Conservation (phyloP, 1,284 basidiomycete genomes). For the Cutaneotrichosporon cutaneum region DNA sequence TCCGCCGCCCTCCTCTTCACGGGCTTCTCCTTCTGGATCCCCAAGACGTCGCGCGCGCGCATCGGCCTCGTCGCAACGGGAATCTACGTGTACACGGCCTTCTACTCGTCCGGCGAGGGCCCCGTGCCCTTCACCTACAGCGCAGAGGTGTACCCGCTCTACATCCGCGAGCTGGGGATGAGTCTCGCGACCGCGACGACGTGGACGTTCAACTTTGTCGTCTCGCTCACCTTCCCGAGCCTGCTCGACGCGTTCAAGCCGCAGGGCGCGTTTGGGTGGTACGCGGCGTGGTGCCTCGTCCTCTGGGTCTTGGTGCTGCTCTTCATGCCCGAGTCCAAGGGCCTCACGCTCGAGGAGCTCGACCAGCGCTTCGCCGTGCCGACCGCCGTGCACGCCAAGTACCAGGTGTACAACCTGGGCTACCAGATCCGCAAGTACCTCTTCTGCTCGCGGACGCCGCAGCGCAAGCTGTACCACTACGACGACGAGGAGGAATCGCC, state of each 20-base stretch:
- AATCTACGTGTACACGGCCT: constrained; percentile 22
- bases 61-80: constrained; percentile 48
- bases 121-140: constrained; percentile 64
- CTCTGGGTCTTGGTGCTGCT: constrained; percentile 46
- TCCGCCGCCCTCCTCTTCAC: constrained; percentile 47
- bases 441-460: constrained; percentile 15
- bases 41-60: constrained; percentile 14
- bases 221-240: constrained; percentile 70
- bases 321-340: constrained; percentile 70
- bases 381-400: constrained; percentile 61
- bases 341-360: constrained; percentile 69
- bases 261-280: constrained; percentile 31
- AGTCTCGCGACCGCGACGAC: constrained; percentile 51
- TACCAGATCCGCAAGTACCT: constrained; percentile 38
- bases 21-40: constrained; percentile 46
- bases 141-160: constrained; percentile 56
- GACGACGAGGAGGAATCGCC: constrained; percentile 10
- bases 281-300: constrained; percentile 29
- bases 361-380: constrained; percentile 59
- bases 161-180: constrained; percentile 57
- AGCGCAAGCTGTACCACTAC: constrained; percentile 13
- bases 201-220: constrained; percentile 45
- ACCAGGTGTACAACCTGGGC: constrained; percentile 50
- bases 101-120: constrained; percentile 60
- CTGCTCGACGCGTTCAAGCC: constrained; percentile 53